Conservation (phyloP, 2,329 filamentous ascomycete genomes). For the Sarocladium oryzae region DNA sequence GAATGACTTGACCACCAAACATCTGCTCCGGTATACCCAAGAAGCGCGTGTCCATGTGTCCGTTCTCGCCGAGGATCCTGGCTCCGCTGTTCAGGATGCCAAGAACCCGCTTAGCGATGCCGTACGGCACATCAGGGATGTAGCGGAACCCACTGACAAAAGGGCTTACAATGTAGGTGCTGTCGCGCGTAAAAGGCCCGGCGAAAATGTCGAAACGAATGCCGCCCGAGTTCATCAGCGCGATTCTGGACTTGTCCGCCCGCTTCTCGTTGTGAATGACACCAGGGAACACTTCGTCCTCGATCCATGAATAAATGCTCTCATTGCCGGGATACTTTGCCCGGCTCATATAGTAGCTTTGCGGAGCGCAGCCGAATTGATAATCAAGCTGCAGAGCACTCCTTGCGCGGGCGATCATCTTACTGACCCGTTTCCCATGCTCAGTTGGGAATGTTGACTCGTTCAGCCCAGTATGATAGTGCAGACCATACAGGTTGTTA, state of each 20-base stretch:
- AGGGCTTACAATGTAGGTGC: conserved; percentile 78
- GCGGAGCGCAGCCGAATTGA: conserved; percentile 75
- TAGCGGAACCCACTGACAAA: conserved; percentile 76
- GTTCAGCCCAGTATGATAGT: conserved; percentile 73
- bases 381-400: conserved; percentile 65
- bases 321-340: conserved; percentile 64
- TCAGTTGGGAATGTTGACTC: conserved; percentile 68
- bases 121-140: conserved; percentile 75
- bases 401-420: conserved; percentile 63
- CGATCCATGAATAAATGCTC: conserved; percentile 79
- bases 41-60: conserved; percentile 34
- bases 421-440: conserved; percentile 64
- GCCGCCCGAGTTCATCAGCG: conserved; percentile 81
- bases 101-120: conserved; percentile 64
- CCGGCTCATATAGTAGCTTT: conserved; percentile 74
- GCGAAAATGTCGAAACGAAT: conserved; percentile 95
- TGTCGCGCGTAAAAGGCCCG: conserved; percentile 82
- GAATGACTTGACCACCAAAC: conserved; percentile 16
- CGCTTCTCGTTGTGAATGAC: conserved; percentile 52
- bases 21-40: conserved; percentile 43
- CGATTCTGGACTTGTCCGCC: conserved; percentile 57
- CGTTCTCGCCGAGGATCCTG: conserved; percentile 35
- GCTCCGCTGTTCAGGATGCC: conserved; percentile 49
- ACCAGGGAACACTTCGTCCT: conserved; percentile 65
- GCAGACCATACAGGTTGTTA: conserved; percentile 80